A percentile compares a stretch with the other conserved stretches of the same genome.
These are phyloP conservation scores for Fraxinus platypoda DNA, from an alignment of 305 asterid species.

Conservation along the genomic window DNA sequence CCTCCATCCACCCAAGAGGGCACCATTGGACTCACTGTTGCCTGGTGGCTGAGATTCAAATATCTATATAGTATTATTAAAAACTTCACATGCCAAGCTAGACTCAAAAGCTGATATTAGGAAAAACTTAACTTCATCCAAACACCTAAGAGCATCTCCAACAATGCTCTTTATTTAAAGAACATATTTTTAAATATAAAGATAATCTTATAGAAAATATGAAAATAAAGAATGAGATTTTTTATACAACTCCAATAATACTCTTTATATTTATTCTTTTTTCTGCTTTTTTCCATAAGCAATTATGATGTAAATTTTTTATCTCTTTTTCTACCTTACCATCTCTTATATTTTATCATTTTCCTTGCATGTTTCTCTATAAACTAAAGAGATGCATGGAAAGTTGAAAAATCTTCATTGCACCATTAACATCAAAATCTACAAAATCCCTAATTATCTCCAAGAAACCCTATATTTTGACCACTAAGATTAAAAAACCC, in stretches of 20 bases:
- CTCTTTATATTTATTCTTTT: neutral
- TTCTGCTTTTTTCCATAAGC: neutral
- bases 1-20: constrained; percentile 75
- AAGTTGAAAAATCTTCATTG: neutral
- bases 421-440: constrained; percentile 15
- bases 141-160: constrained; percentile 1
- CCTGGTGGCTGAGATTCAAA: constrained; percentile 50
- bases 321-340: neutral
- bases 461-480: constrained; percentile 45
- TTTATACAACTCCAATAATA: neutral
- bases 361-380: neutral
- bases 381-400: neutral
- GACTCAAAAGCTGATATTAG: constrained; percentile 16
- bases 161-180: neutral
- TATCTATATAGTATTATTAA: constrained; percentile 38
- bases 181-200: neutral
- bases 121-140: constrained; percentile 3
- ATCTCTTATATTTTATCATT: neutral
- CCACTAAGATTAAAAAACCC: constrained; percentile 22
- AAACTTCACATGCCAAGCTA: constrained; percentile 18
- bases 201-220: neutral
- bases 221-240: neutral
- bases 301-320: neutral
- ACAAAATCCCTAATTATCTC: constrained; percentile 10
- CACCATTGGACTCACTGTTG: constrained; percentile 53